A percentile compares a stretch with the other conserved stretches of the same genome.
Conservation (phyloP, 768 basidiomycete genomes). For the Mycena kentingensis region DNA sequence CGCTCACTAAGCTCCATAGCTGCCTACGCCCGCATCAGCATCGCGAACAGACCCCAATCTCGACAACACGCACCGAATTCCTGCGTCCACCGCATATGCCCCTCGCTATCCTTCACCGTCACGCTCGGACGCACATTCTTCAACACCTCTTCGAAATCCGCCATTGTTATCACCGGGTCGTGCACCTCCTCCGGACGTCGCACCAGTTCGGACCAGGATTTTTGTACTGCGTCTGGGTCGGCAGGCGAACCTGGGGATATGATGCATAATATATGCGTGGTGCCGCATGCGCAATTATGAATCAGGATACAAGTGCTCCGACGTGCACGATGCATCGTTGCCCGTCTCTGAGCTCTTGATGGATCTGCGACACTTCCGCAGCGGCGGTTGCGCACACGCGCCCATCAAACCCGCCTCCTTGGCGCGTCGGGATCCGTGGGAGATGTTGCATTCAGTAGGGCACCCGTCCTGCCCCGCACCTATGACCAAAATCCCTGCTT, state of each 20-base stretch:
- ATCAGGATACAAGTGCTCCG: too few species aligned
- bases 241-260: constrained; percentile 65
- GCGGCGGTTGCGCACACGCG: too few species aligned
- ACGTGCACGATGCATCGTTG: too few species aligned
- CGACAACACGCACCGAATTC: constrained; percentile 55
- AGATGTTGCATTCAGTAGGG: constrained; percentile 78
- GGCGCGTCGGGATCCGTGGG: too few species aligned
- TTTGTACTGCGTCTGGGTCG: constrained; percentile 65
- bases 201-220: constrained; percentile 70
- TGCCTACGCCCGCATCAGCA: too few species aligned
- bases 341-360: too few species aligned
- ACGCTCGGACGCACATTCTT: constrained; percentile 72
- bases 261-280: too few species aligned
- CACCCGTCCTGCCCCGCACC: constrained; percentile 84
- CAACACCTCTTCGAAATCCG: constrained; percentile 65
- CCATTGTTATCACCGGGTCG: constrained; percentile 63
- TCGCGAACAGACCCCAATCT: too few species aligned
- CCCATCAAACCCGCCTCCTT: constrained; percentile 55
- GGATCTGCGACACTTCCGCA: too few species aligned
- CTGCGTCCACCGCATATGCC: constrained; percentile 61
- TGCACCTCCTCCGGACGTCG: constrained; percentile 67
- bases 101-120: constrained; percentile 63
- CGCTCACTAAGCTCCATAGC: too few species aligned
- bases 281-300: too few species aligned
- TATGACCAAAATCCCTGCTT: constrained; percentile 18